Conservation (phyloP, 495 filamentous ascomycete genomes). For the Lepidopterella palustris region DNA sequence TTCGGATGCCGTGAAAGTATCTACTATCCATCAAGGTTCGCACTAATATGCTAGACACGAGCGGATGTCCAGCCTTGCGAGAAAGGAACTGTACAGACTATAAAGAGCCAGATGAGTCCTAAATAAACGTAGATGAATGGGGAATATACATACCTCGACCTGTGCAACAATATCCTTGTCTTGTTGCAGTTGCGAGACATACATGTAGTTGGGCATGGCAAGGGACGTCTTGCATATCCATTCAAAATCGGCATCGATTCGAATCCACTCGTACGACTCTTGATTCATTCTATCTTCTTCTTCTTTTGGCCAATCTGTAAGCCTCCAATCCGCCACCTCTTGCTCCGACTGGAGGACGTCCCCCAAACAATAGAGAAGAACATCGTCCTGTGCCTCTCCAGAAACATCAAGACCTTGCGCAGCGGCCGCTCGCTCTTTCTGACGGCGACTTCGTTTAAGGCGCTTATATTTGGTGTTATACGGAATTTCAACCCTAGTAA, state of each 20-base stretch:
- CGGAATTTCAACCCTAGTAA: conserved; percentile 81
- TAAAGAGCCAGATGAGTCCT: not conserved
- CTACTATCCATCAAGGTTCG: conserved; percentile 83
- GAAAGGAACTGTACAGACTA: conserved; percentile 56
- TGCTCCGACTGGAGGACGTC: conserved; percentile 80
- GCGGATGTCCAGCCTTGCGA: conserved; percentile 54
- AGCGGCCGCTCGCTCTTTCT: conserved; percentile 69
- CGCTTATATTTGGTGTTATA: conserved; percentile 99
- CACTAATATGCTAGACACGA: conserved; percentile 78
- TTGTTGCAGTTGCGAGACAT: conserved; percentile 91
- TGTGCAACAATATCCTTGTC: conserved; percentile 95
- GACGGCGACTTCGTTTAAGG: conserved; percentile 81
- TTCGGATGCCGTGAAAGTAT: conserved; percentile 90
- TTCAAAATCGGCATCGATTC: conserved; percentile 96
- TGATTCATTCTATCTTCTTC: conserved; percentile 85
- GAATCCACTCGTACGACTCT: conserved; percentile 97
- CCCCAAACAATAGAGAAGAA: conserved; percentile 83
- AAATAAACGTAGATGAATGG: not conserved
- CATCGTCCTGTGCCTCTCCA: conserved; percentile 71
- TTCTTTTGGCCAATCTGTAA: conserved; percentile 80
- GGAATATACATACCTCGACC: conserved; percentile 55
- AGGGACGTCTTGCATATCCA: conserved; percentile 82
- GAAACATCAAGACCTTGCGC: conserved; percentile 52
- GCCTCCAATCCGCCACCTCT: conserved; percentile 74
- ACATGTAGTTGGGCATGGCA: conserved; percentile 86